A percentile compares a stretch with the other conserved stretches of the same genome.
Evolutionary conservation across 2,329 filamentous ascomycete species (phyloP).

Genomic region (Penicillium fuscoglaucum): DNA sequence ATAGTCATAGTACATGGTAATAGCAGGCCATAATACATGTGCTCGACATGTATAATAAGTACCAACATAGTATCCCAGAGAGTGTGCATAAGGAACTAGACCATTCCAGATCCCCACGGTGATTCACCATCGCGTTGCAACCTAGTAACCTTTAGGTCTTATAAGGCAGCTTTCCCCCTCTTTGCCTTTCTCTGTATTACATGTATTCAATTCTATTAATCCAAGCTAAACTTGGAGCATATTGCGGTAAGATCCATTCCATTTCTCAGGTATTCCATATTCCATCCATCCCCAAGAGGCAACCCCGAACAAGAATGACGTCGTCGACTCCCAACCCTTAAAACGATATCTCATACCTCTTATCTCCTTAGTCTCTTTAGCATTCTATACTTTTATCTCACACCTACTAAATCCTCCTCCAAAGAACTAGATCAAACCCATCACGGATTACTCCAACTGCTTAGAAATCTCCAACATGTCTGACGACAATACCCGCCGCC

Average conservation of each 20-base stretch:
- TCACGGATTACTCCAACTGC: constrained; percentile 6
- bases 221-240: neutral
- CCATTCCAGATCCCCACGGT: neutral
- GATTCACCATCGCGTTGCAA: neutral
- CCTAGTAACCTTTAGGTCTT: neutral
- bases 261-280: neutral
- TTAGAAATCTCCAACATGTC: constrained; percentile 23
- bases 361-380: neutral
- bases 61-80: neutral
- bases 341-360: neutral
- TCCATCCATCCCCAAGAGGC: neutral
- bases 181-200: neutral
- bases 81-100: neutral
- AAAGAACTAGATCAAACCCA: neutral
- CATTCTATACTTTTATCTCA: neutral
- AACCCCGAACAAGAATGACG: constrained; percentile 20
- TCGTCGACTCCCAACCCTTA: constrained; percentile 20
- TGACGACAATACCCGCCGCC: constrained; percentile 28
- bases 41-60: neutral
- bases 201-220: neutral
- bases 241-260: neutral
- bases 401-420: neutral
- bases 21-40: neutral
- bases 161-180: constrained; percentile 5
- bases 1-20: neutral